Percentiles rank a stretch among this genome's conserved stretches.
Evolutionary conservation across 2,329 filamentous ascomycete species (phyloP).

Genomic region (Trichoderma simmonsii): DNA sequence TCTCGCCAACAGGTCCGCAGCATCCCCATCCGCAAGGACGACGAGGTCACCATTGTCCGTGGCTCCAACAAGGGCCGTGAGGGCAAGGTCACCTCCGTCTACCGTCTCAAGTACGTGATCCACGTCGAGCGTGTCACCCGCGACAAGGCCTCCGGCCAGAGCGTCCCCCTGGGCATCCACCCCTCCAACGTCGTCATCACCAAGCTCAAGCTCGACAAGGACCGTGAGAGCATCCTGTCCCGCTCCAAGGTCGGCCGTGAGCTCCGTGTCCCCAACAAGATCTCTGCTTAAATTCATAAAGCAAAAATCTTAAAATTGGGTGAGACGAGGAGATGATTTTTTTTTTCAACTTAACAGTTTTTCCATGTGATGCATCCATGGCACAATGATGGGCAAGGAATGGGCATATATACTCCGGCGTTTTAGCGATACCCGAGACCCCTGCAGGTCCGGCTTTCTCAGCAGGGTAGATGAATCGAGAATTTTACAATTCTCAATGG

Average conservation of each 20-base stretch:
- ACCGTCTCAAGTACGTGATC: conserved; percentile 96
- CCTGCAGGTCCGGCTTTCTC: conserved; percentile 31
- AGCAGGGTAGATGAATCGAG: conserved; percentile 44
- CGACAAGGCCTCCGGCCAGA: conserved; percentile 97
- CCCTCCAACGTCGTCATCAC: conserved; percentile 97
- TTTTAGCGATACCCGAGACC: conserved; percentile 33
- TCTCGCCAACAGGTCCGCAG: conserved; percentile 67
- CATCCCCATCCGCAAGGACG: conserved; percentile 96
- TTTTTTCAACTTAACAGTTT: conserved; percentile 1
- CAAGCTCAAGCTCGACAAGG: conserved; percentile 98
- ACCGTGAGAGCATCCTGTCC: conserved; percentile 84
- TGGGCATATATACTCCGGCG: conserved; percentile 40
- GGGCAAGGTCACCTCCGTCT: conserved; percentile 97
- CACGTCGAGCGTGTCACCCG: conserved; percentile 95
- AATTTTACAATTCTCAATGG: conserved; percentile 59
- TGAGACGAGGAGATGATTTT: conserved; percentile 21
- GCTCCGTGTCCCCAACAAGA: conserved; percentile 68
- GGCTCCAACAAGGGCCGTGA: conserved; percentile 96
- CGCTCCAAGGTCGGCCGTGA: conserved; percentile 79
- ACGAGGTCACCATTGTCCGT: conserved; percentile 90
- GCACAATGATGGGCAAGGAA: conserved; percentile 27
- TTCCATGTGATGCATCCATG: conserved; percentile 22
- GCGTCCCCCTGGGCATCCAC: conserved; percentile 89
- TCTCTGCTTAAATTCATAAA: conserved; percentile 42
- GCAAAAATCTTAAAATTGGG: conserved; percentile 21